These are phyloP conservation scores for Debaryomyces sp. DNA, from an alignment of 1,139 yeast genomes.

Conservation along the genomic window DNA sequence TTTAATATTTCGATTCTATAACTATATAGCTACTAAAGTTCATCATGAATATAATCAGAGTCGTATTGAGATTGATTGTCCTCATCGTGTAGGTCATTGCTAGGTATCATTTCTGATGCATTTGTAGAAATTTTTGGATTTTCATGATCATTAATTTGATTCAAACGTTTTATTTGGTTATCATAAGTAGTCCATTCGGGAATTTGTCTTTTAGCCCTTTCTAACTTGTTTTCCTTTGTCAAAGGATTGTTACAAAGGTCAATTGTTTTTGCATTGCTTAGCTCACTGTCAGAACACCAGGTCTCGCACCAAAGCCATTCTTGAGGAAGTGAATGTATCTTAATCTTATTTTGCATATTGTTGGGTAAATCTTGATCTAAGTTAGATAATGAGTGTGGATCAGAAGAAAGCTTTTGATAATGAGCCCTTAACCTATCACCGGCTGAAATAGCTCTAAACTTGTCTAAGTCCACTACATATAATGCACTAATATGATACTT, in stretches of 20 bases:
- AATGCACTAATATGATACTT: slow-evolving; percentile 86
- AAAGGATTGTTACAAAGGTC: slow-evolving; percentile 84
- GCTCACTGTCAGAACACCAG: slow-evolving; percentile 76
- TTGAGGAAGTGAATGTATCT: slow-evolving; percentile 73
- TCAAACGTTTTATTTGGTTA: slow-evolving; percentile 36
- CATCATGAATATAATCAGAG: slow-evolving; percentile 12
- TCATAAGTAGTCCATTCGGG: slow-evolving; percentile 80
- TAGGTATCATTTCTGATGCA: background rate
- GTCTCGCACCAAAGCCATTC: slow-evolving; percentile 96
- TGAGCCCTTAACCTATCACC: slow-evolving; percentile 86
- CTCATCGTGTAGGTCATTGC: background rate
- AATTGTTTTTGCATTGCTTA: slow-evolving; percentile 69
- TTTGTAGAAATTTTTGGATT: background rate
- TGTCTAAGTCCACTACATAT: slow-evolving; percentile 74
- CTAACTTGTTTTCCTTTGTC: slow-evolving; percentile 76
- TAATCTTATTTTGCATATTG: slow-evolving; percentile 68
- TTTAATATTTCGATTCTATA: background rate
- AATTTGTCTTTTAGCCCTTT: slow-evolving; percentile 70
- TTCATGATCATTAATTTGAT: background rate
- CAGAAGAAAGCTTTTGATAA: slow-evolving; percentile 80
- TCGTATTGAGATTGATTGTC: background rate
- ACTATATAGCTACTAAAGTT: slow-evolving; percentile 9
- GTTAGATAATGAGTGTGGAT: slow-evolving; percentile 76
- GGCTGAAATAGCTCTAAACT: slow-evolving; percentile 64
- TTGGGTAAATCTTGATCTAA: slow-evolving; percentile 93